A percentile compares a stretch with the other conserved stretches of the same genome.
phyloP scores from a whole-genome alignment of 306 rosid species.

The Morella rubra region DNA sequence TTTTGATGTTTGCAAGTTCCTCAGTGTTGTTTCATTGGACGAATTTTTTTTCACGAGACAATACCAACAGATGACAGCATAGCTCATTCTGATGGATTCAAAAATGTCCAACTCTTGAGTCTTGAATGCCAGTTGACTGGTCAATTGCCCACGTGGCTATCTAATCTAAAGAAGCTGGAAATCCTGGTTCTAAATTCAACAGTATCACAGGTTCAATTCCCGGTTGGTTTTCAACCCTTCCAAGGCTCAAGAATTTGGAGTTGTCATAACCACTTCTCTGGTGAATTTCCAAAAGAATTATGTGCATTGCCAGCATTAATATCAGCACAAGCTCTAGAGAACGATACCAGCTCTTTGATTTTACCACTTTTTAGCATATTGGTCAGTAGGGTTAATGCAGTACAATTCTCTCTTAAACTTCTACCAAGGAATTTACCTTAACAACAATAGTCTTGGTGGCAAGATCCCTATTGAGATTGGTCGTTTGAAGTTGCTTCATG shows the following conservation, averaged over 20 bases:
- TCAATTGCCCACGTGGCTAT: conserved; percentile 2
- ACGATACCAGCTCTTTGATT: neutral
- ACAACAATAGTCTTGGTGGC: neutral
- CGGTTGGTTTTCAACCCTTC: neutral
- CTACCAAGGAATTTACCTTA: neutral
- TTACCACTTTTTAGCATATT: neutral
- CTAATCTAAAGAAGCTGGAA: neutral
- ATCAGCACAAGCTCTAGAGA: neutral
- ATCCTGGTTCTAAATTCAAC: neutral
- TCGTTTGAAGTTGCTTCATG: neutral
- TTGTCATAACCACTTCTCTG: neutral
- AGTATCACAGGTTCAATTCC: conserved; percentile 6
- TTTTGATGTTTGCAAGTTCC: neutral
- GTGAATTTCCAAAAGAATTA: conserved; percentile 9
- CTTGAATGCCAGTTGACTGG: neutral
- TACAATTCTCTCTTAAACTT: neutral
- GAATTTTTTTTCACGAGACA: neutral
- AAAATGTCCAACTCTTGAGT: neutral
- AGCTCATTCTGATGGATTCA: neutral
- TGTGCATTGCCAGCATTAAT: neutral
- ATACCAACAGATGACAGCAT: neutral
- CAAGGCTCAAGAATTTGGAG: neutral
- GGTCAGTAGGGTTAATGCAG: no score
- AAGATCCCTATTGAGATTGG: conserved; percentile 7
- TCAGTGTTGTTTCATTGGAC: neutral